Base-by-base conservation (phyloP, 768 basidiomycete species). In the Lyophyllum atratum region DNA sequence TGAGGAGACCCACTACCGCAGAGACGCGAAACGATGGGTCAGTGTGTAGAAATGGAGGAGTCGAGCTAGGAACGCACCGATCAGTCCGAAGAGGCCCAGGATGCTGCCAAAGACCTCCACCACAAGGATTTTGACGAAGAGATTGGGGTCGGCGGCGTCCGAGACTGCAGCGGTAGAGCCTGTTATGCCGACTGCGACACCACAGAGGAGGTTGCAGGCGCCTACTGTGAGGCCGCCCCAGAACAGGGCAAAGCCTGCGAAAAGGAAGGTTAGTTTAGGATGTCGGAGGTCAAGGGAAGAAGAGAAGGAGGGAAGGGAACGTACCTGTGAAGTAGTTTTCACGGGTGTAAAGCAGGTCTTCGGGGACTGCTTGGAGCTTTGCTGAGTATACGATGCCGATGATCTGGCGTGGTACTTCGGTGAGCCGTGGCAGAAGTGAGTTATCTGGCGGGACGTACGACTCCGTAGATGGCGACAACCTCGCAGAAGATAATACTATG, bases 391-490 rank as follows among this genome's bases (percentile, higher is more conserved):
- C 93, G 62, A 98, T 99, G 25, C 94, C 92, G 66, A 95, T 95
- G 65, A 97, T 97, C 92, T 93, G 42, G 2, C 10, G 26, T 43
- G 43, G 33, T 44, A 25, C 21, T 3, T n/a, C 3, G 19, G 22
- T 31, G 14, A 26, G 25, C 49, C 25, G 22, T 49, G 24, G 34
- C 12, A 21, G 61, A 46, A 26, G 55, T 43, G 49, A 43, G 47
- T 47, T 43, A 31, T 5, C 29, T 49, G 9, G 49, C 10, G 51
- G 48, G 42, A 80, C 90, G 58, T 74, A 95, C 93, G 51, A 93
- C 92, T 55, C 92, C 97, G 76, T 98, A 98, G 68, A 99, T 98
- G 56, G 96, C 97, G 26, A 99, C 95, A 68, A 98, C 97, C 78
- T 98, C 96, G 73, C 96, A 98, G 81, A 98, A 98, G 68, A 99